Evolutionary conservation across 148 eudicot genomes (phyloP).

Genomic region (Suaeda aralocaspica): DNA sequence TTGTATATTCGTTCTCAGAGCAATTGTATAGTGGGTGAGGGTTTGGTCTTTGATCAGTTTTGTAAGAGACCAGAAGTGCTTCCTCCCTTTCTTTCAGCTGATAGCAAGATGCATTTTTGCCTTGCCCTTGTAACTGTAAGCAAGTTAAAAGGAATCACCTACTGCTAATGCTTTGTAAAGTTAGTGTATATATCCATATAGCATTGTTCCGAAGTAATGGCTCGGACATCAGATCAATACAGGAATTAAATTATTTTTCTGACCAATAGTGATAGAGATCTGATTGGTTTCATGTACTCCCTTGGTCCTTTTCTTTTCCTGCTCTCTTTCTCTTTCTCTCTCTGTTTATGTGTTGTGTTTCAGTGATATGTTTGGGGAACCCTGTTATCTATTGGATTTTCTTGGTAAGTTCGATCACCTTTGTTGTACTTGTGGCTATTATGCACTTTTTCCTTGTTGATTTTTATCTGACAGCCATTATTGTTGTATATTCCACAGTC

Average conservation of each 20-base stretch:
- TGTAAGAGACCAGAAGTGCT: conserved; percentile 30
- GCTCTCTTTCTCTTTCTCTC: background rate
- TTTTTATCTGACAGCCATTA: conserved; percentile 3
- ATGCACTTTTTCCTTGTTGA: background rate
- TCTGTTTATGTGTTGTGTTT: background rate
- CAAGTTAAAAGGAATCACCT: conserved; percentile 41
- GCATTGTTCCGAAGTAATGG: conserved; percentile 30
- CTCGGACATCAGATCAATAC: conserved; percentile 36
- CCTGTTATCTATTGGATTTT: background rate
- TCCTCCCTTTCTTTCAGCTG: conserved; percentile 14
- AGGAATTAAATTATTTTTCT: conserved; percentile 27
- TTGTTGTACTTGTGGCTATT: background rate
- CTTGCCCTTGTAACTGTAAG: conserved; percentile 52
- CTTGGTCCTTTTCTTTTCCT: background rate
- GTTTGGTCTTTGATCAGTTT: conserved; percentile 37
- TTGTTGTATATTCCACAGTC: conserved; percentile 10
- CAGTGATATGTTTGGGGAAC: background rate
- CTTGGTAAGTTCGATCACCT: background rate
- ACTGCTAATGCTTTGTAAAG: conserved; percentile 47
- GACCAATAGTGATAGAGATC: conserved; percentile 4
- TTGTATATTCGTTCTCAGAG: conserved; percentile 68
- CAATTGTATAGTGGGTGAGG: conserved; percentile 60
- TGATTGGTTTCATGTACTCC: background rate
- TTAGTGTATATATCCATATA: conserved; percentile 48
- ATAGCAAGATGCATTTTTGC: conserved; percentile 29